Evolutionary conservation across 2,329 filamentous ascomycete species (phyloP), one percentile per base, ranked within the genome.

Genomic region (Aureobasidium zeae): DNA sequence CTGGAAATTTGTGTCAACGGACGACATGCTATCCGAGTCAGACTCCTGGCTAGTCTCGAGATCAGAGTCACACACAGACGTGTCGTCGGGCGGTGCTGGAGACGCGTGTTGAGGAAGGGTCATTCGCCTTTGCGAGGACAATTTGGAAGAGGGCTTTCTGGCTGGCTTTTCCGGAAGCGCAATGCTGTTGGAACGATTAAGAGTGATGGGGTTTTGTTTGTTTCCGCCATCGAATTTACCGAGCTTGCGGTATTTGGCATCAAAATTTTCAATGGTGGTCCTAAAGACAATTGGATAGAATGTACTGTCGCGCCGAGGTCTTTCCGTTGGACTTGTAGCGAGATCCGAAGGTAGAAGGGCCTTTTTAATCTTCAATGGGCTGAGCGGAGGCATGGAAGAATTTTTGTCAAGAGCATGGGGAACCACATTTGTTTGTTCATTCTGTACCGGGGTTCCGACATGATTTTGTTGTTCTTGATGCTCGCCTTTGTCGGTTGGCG

Each of bases 271-370:
- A 44, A 75, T 54, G 38, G 65, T 67, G 25, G 63, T 61, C 49
- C 66, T 68, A 54, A 79, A 79, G 7, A 57, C 52, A 6, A 78
- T 60, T 0, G 73, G 69, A 28, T 66, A 61, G 50, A 76, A 78
- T 34, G 65, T 63, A 47, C 69, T 71, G 32, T 66, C 62, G 21
- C 57, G 55, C 25, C 48, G 37, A 6, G 16, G 47, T 36, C 12
- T 17, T 13, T 16, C 41, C 16, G 46, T 31, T 35, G 55, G 58
- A 3, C 54, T 55, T 9, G 57, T 56, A 7, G 57, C 50, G 8
- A 63, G 60, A 6, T 63, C 62, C 21, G 64, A 63, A n/a, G 65
- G 61, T 12, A 73, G 64, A 5, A 77, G 59, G 16, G 68, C 66
- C 46, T 70, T 65, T 44, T 60, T 60, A 36, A 70, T 63, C 15